These are phyloP conservation scores for Botrytis sinoallii DNA, from an alignment of 2,329 filamentous ascomycete genomes.

Conservation along the genomic window DNA sequence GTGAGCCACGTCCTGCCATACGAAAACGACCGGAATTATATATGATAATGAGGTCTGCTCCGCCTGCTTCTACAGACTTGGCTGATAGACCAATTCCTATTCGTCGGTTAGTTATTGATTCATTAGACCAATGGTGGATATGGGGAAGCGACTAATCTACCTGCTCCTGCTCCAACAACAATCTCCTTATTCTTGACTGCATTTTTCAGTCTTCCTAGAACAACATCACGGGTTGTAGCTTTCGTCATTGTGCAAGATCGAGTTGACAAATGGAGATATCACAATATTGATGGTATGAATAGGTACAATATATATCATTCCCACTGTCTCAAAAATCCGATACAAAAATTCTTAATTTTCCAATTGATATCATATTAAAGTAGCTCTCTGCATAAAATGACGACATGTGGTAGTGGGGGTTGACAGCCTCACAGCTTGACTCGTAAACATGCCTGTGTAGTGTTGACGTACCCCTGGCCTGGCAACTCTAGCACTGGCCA, in stretches of 20 bases:
- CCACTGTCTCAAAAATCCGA: neutral
- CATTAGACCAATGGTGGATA: neutral
- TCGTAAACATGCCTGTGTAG: neutral
- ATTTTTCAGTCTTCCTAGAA: conserved; percentile 52
- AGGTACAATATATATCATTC: neutral
- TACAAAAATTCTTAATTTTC: neutral
- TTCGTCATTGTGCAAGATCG: conserved; percentile 48
- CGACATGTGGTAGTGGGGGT: neutral
- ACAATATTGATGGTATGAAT: neutral
- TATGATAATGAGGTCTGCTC: conserved; percentile 67
- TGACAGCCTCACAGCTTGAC: neutral
- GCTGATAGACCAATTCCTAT: conserved; percentile 65
- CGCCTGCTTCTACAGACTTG: conserved; percentile 67
- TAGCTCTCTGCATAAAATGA: neutral
- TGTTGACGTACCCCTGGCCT: neutral
- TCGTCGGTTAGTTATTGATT: neutral
- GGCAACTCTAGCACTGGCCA: neutral
- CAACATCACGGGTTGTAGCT: conserved; percentile 54
- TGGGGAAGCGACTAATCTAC: conserved; percentile 28
- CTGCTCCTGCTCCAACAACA: conserved; percentile 67
- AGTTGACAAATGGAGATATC: neutral
- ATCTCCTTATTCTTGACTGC: conserved; percentile 54
- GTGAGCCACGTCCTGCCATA: conserved; percentile 67
- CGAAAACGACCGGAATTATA: conserved; percentile 71
- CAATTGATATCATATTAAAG: neutral